Evolutionary conservation across 495 filamentous ascomycete genomes (phyloP).

Genomic region (Xylaria castorea): DNA sequence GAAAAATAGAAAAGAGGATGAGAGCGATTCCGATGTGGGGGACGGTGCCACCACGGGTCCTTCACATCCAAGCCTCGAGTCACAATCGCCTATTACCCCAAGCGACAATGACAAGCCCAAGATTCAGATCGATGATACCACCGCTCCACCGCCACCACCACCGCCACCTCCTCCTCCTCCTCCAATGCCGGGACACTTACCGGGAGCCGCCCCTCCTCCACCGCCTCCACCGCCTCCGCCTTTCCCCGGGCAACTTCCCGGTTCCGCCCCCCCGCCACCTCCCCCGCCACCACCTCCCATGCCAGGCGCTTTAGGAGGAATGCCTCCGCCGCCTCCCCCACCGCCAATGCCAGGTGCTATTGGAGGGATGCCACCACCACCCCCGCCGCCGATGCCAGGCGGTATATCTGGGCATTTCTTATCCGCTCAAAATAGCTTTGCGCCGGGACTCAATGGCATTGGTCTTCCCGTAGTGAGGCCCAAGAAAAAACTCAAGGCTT

Average conservation of each 20-base stretch:
- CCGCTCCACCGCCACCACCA: slow-evolving; percentile 58
- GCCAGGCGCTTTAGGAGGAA: slow-evolving; percentile 44
- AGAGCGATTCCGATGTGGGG: slow-evolving; percentile 71
- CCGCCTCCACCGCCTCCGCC: slow-evolving; percentile 60
- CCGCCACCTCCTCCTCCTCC: slow-evolving; percentile 61
- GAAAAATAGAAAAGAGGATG: slow-evolving; percentile 76
- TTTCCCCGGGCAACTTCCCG: slow-evolving; percentile 53
- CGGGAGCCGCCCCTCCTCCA: slow-evolving; percentile 50
- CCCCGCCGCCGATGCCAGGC: slow-evolving; percentile 65
- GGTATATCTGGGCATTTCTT: slow-evolving; percentile 62
- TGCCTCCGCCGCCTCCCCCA: slow-evolving; percentile 66
- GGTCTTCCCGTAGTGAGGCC: slow-evolving; percentile 79
- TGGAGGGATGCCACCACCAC: slow-evolving; percentile 43
- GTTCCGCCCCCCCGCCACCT: slow-evolving; percentile 59
- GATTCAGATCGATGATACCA: slow-evolving; percentile 51
- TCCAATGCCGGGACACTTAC: slow-evolving; percentile 54
- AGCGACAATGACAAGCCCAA: slow-evolving; percentile 63
- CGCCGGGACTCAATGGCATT: slow-evolving; percentile 47
- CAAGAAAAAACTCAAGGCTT: slow-evolving; percentile 98
- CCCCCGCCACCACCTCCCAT: slow-evolving; percentile 62
- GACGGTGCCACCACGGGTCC: slow-evolving; percentile 80
- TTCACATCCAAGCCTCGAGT: slow-evolving; percentile 77
- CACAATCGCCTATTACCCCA: slow-evolving; percentile 73
- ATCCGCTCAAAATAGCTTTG: slow-evolving; percentile 51
- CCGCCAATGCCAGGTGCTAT: slow-evolving; percentile 54